These are phyloP conservation scores for Chlorociboria aeruginascens DNA, from an alignment of 495 filamentous ascomycete species.

Conservation along the genomic window DNA sequence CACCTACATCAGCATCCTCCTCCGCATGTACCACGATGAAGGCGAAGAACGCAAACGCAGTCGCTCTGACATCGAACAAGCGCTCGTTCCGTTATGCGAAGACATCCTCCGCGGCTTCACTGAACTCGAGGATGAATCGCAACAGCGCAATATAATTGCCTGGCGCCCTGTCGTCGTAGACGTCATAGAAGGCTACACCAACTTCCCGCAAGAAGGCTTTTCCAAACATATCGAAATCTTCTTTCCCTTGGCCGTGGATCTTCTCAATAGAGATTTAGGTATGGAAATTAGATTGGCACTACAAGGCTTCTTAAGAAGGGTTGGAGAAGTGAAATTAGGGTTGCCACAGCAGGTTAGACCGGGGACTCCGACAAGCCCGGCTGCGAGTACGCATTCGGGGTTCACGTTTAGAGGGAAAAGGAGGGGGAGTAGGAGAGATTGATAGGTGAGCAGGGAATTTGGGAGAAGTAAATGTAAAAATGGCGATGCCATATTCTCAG, in stretches of 20 bases:
- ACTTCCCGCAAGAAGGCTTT: conserved; percentile 77
- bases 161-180: conserved; percentile 97
- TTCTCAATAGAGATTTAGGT: conserved; percentile 73
- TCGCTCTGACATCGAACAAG: conserved; percentile 70
- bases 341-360: conserved; percentile 26
- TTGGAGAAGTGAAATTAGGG: conserved; percentile 73
- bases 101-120: conserved; percentile 83
- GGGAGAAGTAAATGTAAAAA: too few species aligned
- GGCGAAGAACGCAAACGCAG: conserved; percentile 68
- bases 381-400: conserved; percentile 20
- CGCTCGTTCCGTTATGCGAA: conserved; percentile 84
- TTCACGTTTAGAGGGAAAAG: conserved; percentile 15
- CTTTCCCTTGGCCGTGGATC: conserved; percentile 73
- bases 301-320: conserved; percentile 59
- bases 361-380: conserved; percentile 27
- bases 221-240: conserved; percentile 66
- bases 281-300: conserved; percentile 65
- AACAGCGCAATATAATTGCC: conserved; percentile 89
- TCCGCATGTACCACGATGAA: conserved; percentile 93
- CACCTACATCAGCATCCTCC: conserved; percentile 86
- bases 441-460: background rate
- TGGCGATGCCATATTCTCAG: too few species aligned
- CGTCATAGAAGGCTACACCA: conserved; percentile 88
- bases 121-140: conserved; percentile 79
- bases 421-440: conserved; percentile 8